Evolutionary conservation across 257 asterid genomes (phyloP), one percentile per base, ranked within the genome.

Genomic region (Gynochthodes officinalis): DNA sequence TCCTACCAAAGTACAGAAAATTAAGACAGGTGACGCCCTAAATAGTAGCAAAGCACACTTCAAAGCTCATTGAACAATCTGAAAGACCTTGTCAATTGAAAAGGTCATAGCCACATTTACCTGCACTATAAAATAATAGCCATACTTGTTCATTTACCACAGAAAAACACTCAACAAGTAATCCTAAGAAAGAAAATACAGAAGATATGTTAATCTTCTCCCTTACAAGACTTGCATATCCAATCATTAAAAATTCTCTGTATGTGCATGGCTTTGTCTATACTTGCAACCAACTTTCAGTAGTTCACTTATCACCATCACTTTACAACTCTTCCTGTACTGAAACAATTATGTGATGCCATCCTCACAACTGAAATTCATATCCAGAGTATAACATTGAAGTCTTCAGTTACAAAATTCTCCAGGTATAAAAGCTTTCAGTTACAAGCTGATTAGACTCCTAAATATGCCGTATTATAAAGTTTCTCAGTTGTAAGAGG

Each of bases 11-110:
- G 69, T 37, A 30, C 50, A 12, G 55, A 53, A 18, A 40, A 50
- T 28, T 25, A 33, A 32, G 68, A 37, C 21, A 39, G 42, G 50
- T 19, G 8, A 21, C 15, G 27, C 40, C 46, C 5, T 23, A 30
- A 21, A 63, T 10, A 7, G 44, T 64, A 21, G 33, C 35, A 27
- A 37, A 48, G 25, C 60, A 23, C 3, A 30, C 16, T 54, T 67
- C 71, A 40, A 43, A 67, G 35, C n/a, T 64, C n/a, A n/a, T n/a
- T n/a, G n/a, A 64, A 64, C 6, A 25, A 9, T 23, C 70, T 37
- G 13, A 64, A 21, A 18, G n/a, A 64, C 33, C 37, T 23, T 42
- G 70, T 64, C 33, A 35, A 64, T 42, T 35, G 44, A 64, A n/a
- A 37, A 67, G 10, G 23, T 27, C 39, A 2, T 15, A 67, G 23